A percentile compares a stretch with the other conserved stretches of the same genome.
phyloP scores from a whole-genome alignment of 2,329 filamentous ascomycete genomes.

The Sporothrix pseudoabietina region DNA sequence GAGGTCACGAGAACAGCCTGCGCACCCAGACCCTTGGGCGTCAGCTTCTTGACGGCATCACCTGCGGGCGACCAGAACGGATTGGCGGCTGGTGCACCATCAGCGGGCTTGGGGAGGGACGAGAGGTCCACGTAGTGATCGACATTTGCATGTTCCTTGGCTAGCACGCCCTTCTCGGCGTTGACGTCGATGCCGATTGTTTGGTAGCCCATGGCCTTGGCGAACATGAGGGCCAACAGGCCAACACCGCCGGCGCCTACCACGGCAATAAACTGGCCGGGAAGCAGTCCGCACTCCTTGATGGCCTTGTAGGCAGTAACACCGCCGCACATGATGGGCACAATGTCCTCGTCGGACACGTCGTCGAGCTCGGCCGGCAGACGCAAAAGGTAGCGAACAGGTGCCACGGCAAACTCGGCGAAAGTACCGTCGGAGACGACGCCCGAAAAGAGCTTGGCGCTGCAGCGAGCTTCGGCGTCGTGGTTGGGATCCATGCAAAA shows the following conservation, averaged over 20 bases:
- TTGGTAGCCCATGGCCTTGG: slow-evolving; percentile 47
- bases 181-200: slow-evolving; percentile 47
- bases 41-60: slow-evolving; percentile 37
- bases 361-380: slow-evolving; percentile 40
- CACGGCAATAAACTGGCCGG: slow-evolving; percentile 45
- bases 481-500: slow-evolving; percentile 37
- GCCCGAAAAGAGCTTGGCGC: slow-evolving; percentile 42
- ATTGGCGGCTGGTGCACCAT: slow-evolving; percentile 26
- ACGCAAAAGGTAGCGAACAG: slow-evolving; percentile 41
- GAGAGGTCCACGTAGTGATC: slow-evolving; percentile 46
- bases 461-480: slow-evolving; percentile 45
- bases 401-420: slow-evolving; percentile 45
- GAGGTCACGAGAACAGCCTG: slow-evolving; percentile 42
- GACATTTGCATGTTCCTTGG: slow-evolving; percentile 39
- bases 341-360: slow-evolving; percentile 43
- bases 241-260: slow-evolving; percentile 47
- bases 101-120: slow-evolving; percentile 22
- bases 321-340: slow-evolving; percentile 48
- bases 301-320: slow-evolving; percentile 50
- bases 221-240: slow-evolving; percentile 45
- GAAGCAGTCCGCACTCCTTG: slow-evolving; percentile 40
- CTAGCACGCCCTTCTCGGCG: slow-evolving; percentile 37
- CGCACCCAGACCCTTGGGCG: slow-evolving; percentile 35
- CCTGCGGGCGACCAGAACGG: slow-evolving; percentile 33
- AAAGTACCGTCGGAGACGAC: slow-evolving; percentile 45